Conservation (phyloP, 2,329 filamentous ascomycete genomes). For the Cytospora piceae region DNA sequence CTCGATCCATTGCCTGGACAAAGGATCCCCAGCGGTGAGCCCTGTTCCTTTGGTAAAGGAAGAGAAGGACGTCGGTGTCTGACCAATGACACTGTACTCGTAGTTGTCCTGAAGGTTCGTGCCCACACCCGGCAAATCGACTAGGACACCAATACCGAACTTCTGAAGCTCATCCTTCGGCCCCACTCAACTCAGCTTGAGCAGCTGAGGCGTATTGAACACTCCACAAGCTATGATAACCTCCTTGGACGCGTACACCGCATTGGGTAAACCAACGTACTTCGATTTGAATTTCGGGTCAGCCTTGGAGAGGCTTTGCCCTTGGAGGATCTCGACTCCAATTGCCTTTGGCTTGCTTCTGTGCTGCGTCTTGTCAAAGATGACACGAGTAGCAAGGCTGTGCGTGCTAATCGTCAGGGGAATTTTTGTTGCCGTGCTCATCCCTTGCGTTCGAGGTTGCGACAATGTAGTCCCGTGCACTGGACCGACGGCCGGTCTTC, state of each 20-base stretch:
- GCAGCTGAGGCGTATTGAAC: slow-evolving; percentile 55
- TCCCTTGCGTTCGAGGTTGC: slow-evolving; percentile 45
- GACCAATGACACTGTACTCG: slow-evolving; percentile 40
- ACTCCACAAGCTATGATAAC: slow-evolving; percentile 54
- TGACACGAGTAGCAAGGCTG: slow-evolving; percentile 40
- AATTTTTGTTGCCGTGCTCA: slow-evolving; percentile 33
- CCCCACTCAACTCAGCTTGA: slow-evolving; percentile 56
- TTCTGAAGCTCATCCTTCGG: slow-evolving; percentile 40
- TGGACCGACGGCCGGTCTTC: slow-evolving; percentile 45
- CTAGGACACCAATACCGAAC: slow-evolving; percentile 18
- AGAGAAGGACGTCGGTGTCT: slow-evolving; percentile 47
- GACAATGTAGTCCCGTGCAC: slow-evolving; percentile 38
- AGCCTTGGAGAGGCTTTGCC: slow-evolving; percentile 41
- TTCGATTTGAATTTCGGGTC: slow-evolving; percentile 39
- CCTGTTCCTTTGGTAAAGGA: slow-evolving; percentile 41
- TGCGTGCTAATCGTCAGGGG: slow-evolving; percentile 48
- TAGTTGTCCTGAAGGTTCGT: slow-evolving; percentile 19
- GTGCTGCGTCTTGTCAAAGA: slow-evolving; percentile 37
- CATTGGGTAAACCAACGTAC: slow-evolving; percentile 37
- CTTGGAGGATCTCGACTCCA: slow-evolving; percentile 41
- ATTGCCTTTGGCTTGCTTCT: slow-evolving; percentile 36
- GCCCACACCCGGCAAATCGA: slow-evolving; percentile 19
- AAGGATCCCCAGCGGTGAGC: slow-evolving; percentile 54
- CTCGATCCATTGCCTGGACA: slow-evolving; percentile 48
- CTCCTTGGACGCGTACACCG: slow-evolving; percentile 42